A percentile compares a stretch with the other conserved stretches of the same genome.
Evolutionary conservation across 441 rosid species (phyloP).

Genomic region (Oxalis stricta): DNA sequence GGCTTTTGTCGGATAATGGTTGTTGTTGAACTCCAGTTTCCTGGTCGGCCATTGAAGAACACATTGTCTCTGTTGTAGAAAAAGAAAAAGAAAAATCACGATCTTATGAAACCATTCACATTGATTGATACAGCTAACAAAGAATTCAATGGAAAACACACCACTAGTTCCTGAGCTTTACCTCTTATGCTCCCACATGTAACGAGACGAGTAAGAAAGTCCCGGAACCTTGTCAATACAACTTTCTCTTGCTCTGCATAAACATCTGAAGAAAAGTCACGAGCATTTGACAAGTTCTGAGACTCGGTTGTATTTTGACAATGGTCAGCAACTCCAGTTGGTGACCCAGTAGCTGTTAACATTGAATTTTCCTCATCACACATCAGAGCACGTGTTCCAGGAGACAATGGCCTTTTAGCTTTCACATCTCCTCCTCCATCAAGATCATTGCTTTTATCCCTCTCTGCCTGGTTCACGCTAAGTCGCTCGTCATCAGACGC

Average conservation of each 20-base stretch:
- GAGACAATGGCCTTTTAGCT: slow-evolving; percentile 35
- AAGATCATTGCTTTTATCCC: slow-evolving; percentile 16
- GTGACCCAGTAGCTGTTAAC: slow-evolving; percentile 21
- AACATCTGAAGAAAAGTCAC: slow-evolving; percentile 25
- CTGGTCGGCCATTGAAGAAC: slow-evolving; percentile 9
- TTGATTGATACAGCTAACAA: no score
- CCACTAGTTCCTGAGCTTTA: no score
- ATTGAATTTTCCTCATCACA: slow-evolving; percentile 35
- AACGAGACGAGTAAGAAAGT: slow-evolving; percentile 41
- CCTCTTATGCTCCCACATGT: slow-evolving; percentile 46
- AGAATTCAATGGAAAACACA: no score
- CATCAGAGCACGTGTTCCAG: slow-evolving; percentile 54
- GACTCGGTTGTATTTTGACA: slow-evolving; percentile 10
- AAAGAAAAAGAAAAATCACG: neutral
- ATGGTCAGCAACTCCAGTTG: slow-evolving; percentile 11
- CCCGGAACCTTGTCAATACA: slow-evolving; percentile 42
- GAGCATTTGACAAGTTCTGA: slow-evolving; percentile 12
- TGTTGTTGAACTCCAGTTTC: slow-evolving; percentile 13
- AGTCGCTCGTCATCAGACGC: slow-evolving; percentile 11
- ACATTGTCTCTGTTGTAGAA: slow-evolving; percentile 27
- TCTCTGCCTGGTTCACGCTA: slow-evolving; percentile 17
- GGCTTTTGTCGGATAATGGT: slow-evolving; percentile 7
- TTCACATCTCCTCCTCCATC: slow-evolving; percentile 13
- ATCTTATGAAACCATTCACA: neutral
- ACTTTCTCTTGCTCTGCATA: slow-evolving; percentile 55